A percentile compares a stretch with the other conserved stretches of the same genome.
These are phyloP conservation scores for Suaeda aralocaspica DNA, from an alignment of 148 eudicot genomes.

Conservation along the genomic window DNA sequence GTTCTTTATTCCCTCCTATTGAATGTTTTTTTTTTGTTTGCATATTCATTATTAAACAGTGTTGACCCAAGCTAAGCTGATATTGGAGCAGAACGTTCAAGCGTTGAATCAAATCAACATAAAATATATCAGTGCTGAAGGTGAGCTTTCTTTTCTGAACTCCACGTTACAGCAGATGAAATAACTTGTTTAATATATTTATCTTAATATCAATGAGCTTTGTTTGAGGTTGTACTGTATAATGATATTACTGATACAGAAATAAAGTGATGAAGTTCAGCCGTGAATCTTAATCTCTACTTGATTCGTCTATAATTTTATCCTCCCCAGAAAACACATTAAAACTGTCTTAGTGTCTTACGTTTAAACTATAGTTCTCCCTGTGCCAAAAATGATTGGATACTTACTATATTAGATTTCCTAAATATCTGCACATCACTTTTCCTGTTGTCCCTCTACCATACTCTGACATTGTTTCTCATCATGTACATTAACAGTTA, in stretches of 20 bases:
- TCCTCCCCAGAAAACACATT: neutral
- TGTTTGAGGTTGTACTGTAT: too few species aligned
- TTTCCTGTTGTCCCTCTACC: neutral
- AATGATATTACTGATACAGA: too few species aligned
- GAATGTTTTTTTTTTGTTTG: slow-evolving; percentile 7
- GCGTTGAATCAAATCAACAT: slow-evolving; percentile 49
- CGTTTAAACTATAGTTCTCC: neutral
- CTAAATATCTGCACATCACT: neutral
- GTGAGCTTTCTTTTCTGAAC: slow-evolving; percentile 30
- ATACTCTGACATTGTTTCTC: neutral
- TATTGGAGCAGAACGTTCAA: slow-evolving; percentile 57
- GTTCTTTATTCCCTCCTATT: neutral
- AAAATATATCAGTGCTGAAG: slow-evolving; percentile 51
- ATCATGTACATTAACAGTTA: neutral
- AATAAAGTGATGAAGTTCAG: neutral
- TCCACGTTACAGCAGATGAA: neutral
- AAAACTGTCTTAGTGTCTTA: neutral
- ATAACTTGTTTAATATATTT: too few species aligned
- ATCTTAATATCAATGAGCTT: too few species aligned
- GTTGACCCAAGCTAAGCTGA: slow-evolving; percentile 47
- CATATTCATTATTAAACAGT: slow-evolving; percentile 35
- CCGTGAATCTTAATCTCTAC: neutral
- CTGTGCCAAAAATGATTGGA: neutral
- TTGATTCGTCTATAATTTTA: neutral
- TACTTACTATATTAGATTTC: neutral